Base-by-base conservation (phyloP, 208 protist species). In the Endotrypanum monterogeii region DNA sequence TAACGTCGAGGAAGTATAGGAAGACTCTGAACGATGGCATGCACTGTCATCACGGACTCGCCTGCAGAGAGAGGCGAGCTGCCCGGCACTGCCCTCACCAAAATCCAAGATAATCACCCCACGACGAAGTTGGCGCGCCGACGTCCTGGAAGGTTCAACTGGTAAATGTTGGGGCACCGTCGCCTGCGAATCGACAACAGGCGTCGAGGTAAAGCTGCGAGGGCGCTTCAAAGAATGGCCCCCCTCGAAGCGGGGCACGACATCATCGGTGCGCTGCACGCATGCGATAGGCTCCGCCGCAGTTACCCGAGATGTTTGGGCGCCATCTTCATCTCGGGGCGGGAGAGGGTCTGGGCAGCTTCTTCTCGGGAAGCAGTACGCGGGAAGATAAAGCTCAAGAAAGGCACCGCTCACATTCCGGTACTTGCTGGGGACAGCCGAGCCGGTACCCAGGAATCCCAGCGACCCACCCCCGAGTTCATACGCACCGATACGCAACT, bases 371-470 rank as follows among this genome's bases (percentile, higher is more conserved):
- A 88, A 83, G 73, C 83, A 91, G 56, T 60, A 78, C 30, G 65
- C 28, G 4, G 88, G 83, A 16, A 87, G 63, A 37, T 75, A 48
- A 7, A 97, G 56, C 74, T 94, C 85, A 14, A 95, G 67, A 57
- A 79, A 91, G 51, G 89, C 83, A 32, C 90, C 89, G 67, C 90
- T 95, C 39, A 96, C 94, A 70, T 96, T 97, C 20, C 94, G 81
- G 71, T 97, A 96, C 74, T 97, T 97, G 76, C 90, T 93, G 14
- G 94, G 94, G 2, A 97, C 76, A 23, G 94, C 89, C 35, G 94
- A 96, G 23, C 91, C 94, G 4, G 94, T 97, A 3, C 94, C 94
- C 18, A 96, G 76, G 71, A 97, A 97, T 6, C 86, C 83, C 20
- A 96, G 71, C 1, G 86, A 85, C n/a, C 91, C 91, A 69, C 78